Evolutionary conservation across 2,329 filamentous ascomycete species (phyloP).

Genomic region (Zymoseptoria brevis): DNA sequence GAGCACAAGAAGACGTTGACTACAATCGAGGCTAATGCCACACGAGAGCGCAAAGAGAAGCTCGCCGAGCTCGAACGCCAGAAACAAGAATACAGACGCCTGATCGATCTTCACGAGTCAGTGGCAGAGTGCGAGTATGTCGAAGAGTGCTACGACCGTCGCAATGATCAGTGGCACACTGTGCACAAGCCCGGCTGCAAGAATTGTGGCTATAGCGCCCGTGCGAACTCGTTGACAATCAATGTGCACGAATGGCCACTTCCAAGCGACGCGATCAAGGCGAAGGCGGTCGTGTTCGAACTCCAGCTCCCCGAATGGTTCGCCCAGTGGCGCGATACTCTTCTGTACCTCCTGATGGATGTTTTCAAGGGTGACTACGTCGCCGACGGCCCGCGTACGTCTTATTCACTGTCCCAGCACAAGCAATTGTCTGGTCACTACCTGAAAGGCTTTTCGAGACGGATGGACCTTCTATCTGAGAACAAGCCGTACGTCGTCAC

Average conservation of each 20-base stretch:
- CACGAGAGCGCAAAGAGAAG: conserved; percentile 27
- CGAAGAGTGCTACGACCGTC: neutral
- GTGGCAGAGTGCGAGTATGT: neutral
- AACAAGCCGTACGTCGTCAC: neutral
- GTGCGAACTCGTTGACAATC: neutral
- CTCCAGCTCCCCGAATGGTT: conserved; percentile 39
- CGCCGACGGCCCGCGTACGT: neutral
- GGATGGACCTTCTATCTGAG: neutral
- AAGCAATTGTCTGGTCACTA: neutral
- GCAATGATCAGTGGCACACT: neutral
- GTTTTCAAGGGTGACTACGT: neutral
- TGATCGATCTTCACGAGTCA: neutral
- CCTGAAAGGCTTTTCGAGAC: neutral
- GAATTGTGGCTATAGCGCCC: neutral
- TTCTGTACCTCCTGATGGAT: neutral
- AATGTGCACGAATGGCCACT: conserved; percentile 43
- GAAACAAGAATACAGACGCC: neutral
- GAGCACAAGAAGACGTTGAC: conserved; percentile 16
- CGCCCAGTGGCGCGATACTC: conserved; percentile 41
- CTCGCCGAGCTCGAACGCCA: conserved; percentile 29
- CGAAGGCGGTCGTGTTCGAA: conserved; percentile 45
- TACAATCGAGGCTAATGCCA: conserved; percentile 31
- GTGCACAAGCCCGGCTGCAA: neutral
- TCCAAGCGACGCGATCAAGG: conserved; percentile 30
- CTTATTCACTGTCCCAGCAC: neutral